Evolutionary conservation across 352 stramenopile genomes (phyloP).

Genomic region (Phytophthora hibernalis): DNA sequence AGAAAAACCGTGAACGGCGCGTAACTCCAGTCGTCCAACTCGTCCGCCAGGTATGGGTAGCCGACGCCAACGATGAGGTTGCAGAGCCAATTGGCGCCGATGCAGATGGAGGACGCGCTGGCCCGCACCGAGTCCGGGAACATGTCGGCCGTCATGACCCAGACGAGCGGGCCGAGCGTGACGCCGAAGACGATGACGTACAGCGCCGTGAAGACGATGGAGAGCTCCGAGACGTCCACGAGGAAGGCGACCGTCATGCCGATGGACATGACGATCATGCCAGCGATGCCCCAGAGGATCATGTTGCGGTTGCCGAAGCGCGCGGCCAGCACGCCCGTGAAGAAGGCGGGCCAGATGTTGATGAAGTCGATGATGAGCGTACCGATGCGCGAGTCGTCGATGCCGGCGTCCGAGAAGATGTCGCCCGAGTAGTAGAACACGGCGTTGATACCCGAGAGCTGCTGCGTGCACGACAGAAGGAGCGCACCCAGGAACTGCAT

Average conservation of each 20-base stretch:
- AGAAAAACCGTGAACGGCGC: slow-evolving; percentile 30
- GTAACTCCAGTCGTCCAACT: slow-evolving; percentile 31
- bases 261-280: slow-evolving; percentile 58
- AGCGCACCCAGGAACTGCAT: slow-evolving; percentile 40
- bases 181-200: too few relatives aligned
- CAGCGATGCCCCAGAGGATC: slow-evolving; percentile 50
- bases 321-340: slow-evolving; percentile 42
- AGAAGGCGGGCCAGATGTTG: too few relatives aligned
- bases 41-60: slow-evolving; percentile 50
- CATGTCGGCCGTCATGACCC: too few relatives aligned
- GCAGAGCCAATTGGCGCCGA: slow-evolving; percentile 48
- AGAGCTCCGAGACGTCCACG: slow-evolving; percentile 40
- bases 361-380: too few relatives aligned
- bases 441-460: slow-evolving; percentile 60
- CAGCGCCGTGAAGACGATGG: slow-evolving; percentile 52
- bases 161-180: too few relatives aligned
- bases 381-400: too few relatives aligned
- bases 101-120: slow-evolving; percentile 46
- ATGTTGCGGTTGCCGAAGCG: slow-evolving; percentile 63
- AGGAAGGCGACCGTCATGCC: slow-evolving; percentile 59
- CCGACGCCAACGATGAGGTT: slow-evolving; percentile 55
- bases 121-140: slow-evolving; percentile 41
- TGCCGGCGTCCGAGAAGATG: too few relatives aligned
- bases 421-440: too few relatives aligned
- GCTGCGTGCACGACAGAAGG: slow-evolving; percentile 46